phyloP scores from a whole-genome alignment of 164 flowering plant species.

The Magnolia kwangsiensis region DNA sequence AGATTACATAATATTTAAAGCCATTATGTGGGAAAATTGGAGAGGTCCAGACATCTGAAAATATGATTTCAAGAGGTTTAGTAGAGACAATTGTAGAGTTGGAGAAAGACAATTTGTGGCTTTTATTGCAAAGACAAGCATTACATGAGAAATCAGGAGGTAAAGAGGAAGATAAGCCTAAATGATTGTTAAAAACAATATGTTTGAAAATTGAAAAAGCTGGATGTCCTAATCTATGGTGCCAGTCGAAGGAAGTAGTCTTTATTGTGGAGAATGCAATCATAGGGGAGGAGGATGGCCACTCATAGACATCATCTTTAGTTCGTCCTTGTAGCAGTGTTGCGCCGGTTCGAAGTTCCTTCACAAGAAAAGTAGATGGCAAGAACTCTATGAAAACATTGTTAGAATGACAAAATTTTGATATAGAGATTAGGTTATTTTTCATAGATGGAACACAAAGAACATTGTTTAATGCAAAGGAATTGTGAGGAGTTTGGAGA shows the following conservation, averaged over 20 bases:
- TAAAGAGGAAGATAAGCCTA: neutral
- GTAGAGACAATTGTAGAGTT: neutral
- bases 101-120: slow-evolving; percentile 5
- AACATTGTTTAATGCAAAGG: slow-evolving; percentile 1
- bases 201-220: neutral
- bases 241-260: neutral
- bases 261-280: neutral
- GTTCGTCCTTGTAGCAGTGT: neutral
- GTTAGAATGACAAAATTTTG: neutral
- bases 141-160: neutral
- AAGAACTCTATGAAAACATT: neutral
- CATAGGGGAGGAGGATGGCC: neutral
- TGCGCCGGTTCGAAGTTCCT: neutral
- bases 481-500: neutral
- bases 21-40: neutral
- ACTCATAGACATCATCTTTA: slow-evolving; percentile 6
- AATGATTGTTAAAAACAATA: neutral
- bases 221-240: neutral
- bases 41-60: slow-evolving; percentile 5
- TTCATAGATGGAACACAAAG: neutral
- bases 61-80: neutral
- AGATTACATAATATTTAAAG: neutral
- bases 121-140: slow-evolving; percentile 8
- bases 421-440: neutral
- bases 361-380: neutral